A percentile compares a stretch with the other conserved stretches of the same genome.
phyloP scores from a whole-genome alignment of 164 flowering plant genomes.

The Macadamia integrifolia region DNA sequence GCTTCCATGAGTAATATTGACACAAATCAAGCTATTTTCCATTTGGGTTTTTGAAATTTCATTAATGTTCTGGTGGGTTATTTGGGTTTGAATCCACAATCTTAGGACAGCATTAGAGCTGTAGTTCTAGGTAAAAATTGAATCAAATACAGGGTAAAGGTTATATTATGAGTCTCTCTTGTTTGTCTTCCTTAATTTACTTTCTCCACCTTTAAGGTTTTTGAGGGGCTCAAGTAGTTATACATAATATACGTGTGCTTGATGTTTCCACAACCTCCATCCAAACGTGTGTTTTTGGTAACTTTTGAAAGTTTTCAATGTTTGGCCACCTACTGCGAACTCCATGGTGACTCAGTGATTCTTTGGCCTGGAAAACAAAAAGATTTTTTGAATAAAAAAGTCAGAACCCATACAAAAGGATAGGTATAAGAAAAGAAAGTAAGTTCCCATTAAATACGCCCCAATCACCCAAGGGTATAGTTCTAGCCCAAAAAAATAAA shows the following conservation, averaged over 20 bases:
- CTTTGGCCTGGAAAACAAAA: too few species aligned
- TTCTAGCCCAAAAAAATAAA: too few species aligned
- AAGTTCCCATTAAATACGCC: too few species aligned
- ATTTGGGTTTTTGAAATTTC: background rate
- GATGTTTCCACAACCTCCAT: background rate
- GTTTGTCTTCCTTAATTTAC: too few species aligned
- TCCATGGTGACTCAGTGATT: background rate
- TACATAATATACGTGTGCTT: background rate
- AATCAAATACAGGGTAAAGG: too few species aligned
- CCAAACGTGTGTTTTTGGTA: background rate
- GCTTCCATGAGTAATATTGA: background rate
- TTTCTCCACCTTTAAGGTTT: too few species aligned
- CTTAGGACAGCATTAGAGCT: background rate
- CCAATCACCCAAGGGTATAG: too few species aligned
- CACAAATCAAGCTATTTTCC: background rate
- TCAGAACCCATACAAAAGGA: too few species aligned
- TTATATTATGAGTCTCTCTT: too few species aligned
- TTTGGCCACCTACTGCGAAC: background rate
- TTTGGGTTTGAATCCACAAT: background rate
- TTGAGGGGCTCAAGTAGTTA: background rate
- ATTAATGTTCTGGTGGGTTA: background rate
- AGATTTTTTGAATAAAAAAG: too few species aligned
- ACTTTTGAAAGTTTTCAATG: background rate
- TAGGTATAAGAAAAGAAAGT: too few species aligned
- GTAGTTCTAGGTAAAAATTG: too few species aligned